Conservation (phyloP, 2,329 filamentous ascomycete genomes). For the Colletotrichum camelliae region DNA sequence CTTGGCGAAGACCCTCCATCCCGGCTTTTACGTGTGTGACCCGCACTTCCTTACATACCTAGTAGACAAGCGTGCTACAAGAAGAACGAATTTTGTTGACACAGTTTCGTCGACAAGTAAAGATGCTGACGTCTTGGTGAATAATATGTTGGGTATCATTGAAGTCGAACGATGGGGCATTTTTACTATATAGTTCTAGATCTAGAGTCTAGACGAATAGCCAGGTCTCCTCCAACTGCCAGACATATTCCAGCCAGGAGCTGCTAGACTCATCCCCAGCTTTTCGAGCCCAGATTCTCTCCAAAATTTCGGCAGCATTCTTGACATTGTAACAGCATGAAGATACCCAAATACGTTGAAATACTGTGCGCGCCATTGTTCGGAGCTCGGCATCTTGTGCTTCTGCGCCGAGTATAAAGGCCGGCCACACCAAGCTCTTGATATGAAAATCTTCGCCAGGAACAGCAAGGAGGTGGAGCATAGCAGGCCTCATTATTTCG, state of each 20-base stretch:
- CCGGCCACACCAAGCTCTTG: constrained; percentile 15
- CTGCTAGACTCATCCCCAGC: not conserved
- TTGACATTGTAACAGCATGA: constrained; percentile 13
- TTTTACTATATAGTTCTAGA: not conserved
- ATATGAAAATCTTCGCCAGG: constrained; percentile 5
- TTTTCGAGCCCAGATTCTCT: constrained; percentile 1
- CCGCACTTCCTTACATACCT: not conserved
- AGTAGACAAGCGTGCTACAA: constrained; percentile 1
- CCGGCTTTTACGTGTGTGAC: not conserved
- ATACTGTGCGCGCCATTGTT: not conserved
- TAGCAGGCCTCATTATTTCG: not conserved
- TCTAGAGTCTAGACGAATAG: not conserved
- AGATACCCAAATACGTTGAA: constrained; percentile 4
- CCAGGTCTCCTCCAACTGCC: constrained; percentile 11
- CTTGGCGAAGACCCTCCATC: not conserved
- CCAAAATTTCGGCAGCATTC: not conserved
- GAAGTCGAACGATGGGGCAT: not conserved
- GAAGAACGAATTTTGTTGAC: not conserved
- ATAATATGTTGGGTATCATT: not conserved
- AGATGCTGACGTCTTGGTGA: not conserved
- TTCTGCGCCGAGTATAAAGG: constrained; percentile 5
- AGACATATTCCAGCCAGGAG: constrained; percentile 5
- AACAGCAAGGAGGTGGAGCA: not conserved
- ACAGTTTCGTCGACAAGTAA: not conserved
- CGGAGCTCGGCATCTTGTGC: not conserved